Evolutionary conservation across 495 filamentous ascomycete species (phyloP).

Genomic region (Penicillium dipodomyicola): DNA sequence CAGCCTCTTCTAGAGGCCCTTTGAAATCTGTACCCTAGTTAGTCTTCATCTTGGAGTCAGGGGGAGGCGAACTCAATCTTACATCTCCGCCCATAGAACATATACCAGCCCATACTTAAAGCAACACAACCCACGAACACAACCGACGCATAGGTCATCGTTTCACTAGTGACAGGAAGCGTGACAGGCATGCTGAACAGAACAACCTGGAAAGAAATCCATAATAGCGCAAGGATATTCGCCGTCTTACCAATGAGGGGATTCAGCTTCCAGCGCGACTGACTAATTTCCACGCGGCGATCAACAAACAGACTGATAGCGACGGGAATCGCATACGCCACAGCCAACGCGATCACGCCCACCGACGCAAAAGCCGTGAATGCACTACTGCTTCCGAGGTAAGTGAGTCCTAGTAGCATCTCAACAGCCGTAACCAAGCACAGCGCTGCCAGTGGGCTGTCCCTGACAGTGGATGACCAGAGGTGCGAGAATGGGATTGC

Average conservation of each 20-base stretch:
- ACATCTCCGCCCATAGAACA: conserved; percentile 48
- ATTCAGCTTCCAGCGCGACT: conserved; percentile 54
- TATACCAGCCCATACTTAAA: conserved; percentile 58
- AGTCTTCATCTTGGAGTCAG: neutral
- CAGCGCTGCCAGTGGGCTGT: conserved; percentile 49
- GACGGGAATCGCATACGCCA: conserved; percentile 54
- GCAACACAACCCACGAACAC: conserved; percentile 56
- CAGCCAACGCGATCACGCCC: conserved; percentile 54
- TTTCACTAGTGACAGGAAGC: conserved; percentile 32
- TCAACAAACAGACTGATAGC: conserved; percentile 48
- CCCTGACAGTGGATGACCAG: conserved; percentile 50
- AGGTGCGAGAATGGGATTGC: conserved; percentile 59
- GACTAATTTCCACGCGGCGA: conserved; percentile 39
- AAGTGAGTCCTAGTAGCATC: conserved; percentile 53
- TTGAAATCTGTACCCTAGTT: neutral
- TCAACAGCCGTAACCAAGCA: conserved; percentile 49
- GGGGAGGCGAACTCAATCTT: neutral
- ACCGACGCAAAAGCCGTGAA: conserved; percentile 59
- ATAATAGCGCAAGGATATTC: conserved; percentile 52
- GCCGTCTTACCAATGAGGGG: conserved; percentile 43
- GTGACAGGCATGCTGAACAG: conserved; percentile 45
- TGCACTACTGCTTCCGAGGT: conserved; percentile 52
- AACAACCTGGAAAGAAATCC: conserved; percentile 23
- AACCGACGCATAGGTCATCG: conserved; percentile 56
- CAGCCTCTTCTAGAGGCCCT: neutral